A percentile compares a stretch with the other conserved stretches of the same genome.
These are phyloP conservation scores for Venustampulla echinocandica DNA, from an alignment of 495 filamentous ascomycete species.

Conservation along the genomic window DNA sequence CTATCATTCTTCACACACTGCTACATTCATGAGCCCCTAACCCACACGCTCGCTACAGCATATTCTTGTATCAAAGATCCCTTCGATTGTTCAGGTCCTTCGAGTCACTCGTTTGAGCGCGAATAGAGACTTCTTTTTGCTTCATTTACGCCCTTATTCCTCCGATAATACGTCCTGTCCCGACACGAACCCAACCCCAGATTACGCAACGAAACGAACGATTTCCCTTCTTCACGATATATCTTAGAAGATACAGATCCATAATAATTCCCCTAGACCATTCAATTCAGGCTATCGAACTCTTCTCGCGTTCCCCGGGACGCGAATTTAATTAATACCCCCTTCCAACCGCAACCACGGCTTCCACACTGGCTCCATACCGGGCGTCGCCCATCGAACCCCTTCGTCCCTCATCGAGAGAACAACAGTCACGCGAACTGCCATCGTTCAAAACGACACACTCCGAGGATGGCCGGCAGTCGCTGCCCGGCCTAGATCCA, in stretches of 20 bases:
- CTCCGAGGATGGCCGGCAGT: constrained; percentile 34
- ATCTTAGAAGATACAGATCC: constrained; percentile 1
- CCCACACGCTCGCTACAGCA: constrained; percentile 8
- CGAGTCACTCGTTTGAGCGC: constrained; percentile 24
- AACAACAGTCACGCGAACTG: constrained; percentile 31
- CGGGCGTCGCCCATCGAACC: constrained; percentile 52
- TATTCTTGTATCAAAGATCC: constrained; percentile 18
- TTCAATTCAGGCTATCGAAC: not conserved
- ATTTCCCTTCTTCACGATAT: constrained; percentile 4
- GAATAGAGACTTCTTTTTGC: constrained; percentile 11
- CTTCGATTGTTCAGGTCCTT: constrained; percentile 9
- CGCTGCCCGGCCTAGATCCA: constrained; percentile 33
- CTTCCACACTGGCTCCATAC: constrained; percentile 29
- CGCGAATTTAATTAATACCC: constrained; percentile 15
- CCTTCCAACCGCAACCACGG: constrained; percentile 27
- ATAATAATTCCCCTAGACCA: constrained; percentile 7
- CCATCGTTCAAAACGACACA: constrained; percentile 27
- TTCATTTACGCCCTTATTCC: constrained; percentile 6
- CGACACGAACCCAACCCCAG: not conserved
- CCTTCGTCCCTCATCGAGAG: constrained; percentile 37
- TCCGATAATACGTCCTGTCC: constrained; percentile 1
- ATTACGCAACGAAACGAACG: constrained; percentile 14
- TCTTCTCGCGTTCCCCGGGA: constrained; percentile 13
- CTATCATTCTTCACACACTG: constrained; percentile 1
- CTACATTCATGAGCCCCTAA: constrained; percentile 8